Evolutionary conservation across 768 basidiomycete genomes (phyloP), one percentile per base, ranked within the genome.

Genomic region (Steccherinum ochraceum): DNA sequence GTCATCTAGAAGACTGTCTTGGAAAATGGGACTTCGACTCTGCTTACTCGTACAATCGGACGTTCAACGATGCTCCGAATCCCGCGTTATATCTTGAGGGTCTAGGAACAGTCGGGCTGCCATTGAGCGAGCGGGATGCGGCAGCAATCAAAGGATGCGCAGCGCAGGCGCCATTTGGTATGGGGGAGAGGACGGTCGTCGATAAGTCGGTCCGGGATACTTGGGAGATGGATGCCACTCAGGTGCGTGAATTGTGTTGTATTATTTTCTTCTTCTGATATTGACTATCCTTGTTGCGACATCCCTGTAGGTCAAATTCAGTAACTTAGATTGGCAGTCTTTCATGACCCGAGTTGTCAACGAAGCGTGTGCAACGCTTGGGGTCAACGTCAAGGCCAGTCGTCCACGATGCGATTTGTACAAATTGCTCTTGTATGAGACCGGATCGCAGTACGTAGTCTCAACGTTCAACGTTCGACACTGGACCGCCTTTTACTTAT

Each of bases 391-490:
- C 7, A 44, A 61, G 1, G 54, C 55, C 0, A 53, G 59, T 18
- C 49, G 58, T 1, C 70, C 73, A 7, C 59, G 57, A 5, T 67
- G 64, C 55, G 72, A 76, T 49, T 53, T 76, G 11, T 71, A 76
- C 52, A 77, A 77, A 55, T 64, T 78, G 3, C 60, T 78, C 3
- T 54, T 78, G 13, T 76, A 76, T 48, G 71, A 77, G 56, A 61
- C 61, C 0, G 74, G 75, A 23, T 77, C 76, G 4, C 73, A 75
- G 77, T 79, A 48, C 54, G 74, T 67, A 7, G 7, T 23, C 10
- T 43, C 5, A 43, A 5, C 19, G 21, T 19, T 5, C 41, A 35
- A 7, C 30, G 30, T 35, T 35, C 30, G 30, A 7, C 30, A 35
- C 30, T 35, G 16, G 16, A 7, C 30, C 7, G 30, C 16, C 30